Base-by-base conservation (phyloP, 768 basidiomycete genomes). In the Tricholoma furcatifolium region DNA sequence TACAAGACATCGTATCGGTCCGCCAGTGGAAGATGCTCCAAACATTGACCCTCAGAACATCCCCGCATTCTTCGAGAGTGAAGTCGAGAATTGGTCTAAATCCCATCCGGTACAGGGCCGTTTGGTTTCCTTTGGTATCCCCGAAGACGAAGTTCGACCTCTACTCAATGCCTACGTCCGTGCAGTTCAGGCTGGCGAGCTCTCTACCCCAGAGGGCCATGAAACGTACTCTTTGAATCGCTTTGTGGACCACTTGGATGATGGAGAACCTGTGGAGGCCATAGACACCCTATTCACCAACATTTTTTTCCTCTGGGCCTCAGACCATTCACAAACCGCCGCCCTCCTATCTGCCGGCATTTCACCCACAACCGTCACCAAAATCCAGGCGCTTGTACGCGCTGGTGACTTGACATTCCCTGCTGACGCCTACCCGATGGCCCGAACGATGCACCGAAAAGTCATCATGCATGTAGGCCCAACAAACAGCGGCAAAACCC, bases 391-490 rank as follows among this genome's bases (percentile, higher is more conserved):
- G 2, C 64, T 74, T 8, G 55, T 71, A 21, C 59, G 61, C 4
- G 69, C 74, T 2, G 73, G 77, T 0, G 72, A 80, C 60, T 60
- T 72, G 12, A 61, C 68, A n/a, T 74, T 70, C 51, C 79, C 80
- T 0, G 77, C 76, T 0, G 83, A 85, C 53, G 63, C 70, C 10
- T 84, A 65, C 60, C 62, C 71, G 0, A 15, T 47, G 8, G 84
- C 93, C 0, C 83, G 96, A 9, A 62, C 67, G 10, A 71, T 85
- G 57, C 78, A 75, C 15, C 80, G 95, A 17, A 91, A 86, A 60
- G 74, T 98, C 60, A 87, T 95, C 66, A 86, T 98, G 77, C 96
- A 99, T 62, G 93, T 99, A 36, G 97, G 96, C 0, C 97, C 97
- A 0, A 98, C 97, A 20, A 99, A 98, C 68, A 92, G 91, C 56